phyloP scores from a whole-genome alignment of 805 yeast genomes.

The Metschnikowia kunwiensis region DNA sequence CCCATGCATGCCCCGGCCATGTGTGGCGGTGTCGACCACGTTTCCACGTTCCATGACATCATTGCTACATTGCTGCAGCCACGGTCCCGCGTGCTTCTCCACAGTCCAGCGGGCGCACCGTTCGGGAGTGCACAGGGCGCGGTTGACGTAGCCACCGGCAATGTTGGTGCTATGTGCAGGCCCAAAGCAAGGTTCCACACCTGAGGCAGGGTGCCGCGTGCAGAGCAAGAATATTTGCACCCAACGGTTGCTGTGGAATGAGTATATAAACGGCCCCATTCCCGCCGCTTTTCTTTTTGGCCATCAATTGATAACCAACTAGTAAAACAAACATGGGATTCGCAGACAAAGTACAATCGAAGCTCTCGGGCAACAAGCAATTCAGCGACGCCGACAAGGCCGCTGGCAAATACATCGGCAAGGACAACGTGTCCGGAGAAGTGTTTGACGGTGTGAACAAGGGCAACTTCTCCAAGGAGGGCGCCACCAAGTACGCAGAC shows the following conservation, averaged over 20 bases:
- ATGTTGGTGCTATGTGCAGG: no score
- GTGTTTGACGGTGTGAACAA: slow-evolving; percentile 28
- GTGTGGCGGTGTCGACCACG: no score
- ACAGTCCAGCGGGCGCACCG: no score
- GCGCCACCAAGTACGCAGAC: slow-evolving; percentile 28
- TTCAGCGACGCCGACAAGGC: slow-evolving; percentile 26
- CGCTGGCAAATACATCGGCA: slow-evolving; percentile 30
- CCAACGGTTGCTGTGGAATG: slow-evolving; percentile 9
- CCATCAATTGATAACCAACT: not conserved
- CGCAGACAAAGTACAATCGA: slow-evolving; percentile 33
- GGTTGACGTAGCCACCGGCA: no score
- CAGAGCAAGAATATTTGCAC: slow-evolving; percentile 8
- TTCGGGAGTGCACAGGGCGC: no score
- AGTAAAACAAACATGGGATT: slow-evolving; percentile 36
- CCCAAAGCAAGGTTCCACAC: slow-evolving; percentile 9
- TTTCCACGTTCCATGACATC: no score
- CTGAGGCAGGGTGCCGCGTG: not conserved
- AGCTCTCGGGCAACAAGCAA: slow-evolving; percentile 28
- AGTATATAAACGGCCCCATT: no score
- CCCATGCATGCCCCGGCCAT: no score
- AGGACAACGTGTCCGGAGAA: slow-evolving; percentile 28
- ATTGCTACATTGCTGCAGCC: no score
- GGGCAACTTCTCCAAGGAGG: slow-evolving; percentile 28
- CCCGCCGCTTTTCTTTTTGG: no score
- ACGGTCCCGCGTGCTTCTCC: no score